Base-by-base conservation (phyloP, 305 asterid genomes). In the Fraxinus angustifolia region DNA sequence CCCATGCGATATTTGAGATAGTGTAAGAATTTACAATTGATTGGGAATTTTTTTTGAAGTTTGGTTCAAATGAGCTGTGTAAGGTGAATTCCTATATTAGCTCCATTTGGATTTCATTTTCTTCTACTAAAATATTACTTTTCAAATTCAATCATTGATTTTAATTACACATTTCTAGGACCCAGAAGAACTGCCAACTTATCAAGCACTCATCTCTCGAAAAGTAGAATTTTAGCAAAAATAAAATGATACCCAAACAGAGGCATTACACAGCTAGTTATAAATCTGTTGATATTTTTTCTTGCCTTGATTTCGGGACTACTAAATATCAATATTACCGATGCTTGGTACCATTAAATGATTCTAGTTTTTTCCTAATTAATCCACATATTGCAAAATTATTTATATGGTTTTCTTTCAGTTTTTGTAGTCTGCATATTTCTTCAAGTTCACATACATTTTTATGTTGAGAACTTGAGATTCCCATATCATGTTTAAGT, bases 1-100 rank as follows among this genome's bases (percentile, higher is more conserved):
- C 98, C 45, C 79, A 90, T 82, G 96, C 98, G 79, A 92, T 94
- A 85, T 86, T 92, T 83, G 95, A 90, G 91, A 94, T 94, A 30
- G 98, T 94, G 98, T 94, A 94, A 92, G 96, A 79, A 83, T 35
- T 58, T 74, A 67, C 56, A 71, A 76, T n/a, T 86, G 67, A 67
- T 23, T 34, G 30, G 26, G 53, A 77, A 79, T n/a, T 6, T 34
- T 76, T 53, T 65, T 53, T 5, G 1, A 68, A 33, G 42, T 36
- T 12, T 42, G 42, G 76, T 78, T 75, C 76, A 78, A 75, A 72
- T 77, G 65, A 36, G 74, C 17, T 71, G 67, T 87, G 73, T 62
- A 76, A 62, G 33, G 76, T 80, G 83, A 77, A 62, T 76, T 76
- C 21, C 50, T 60, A 45, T 40, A 31, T 60, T 53, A 53, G 23